Conservation (phyloP, 1,139 yeast genomes). For the Sugiyamaella paludigena region DNA sequence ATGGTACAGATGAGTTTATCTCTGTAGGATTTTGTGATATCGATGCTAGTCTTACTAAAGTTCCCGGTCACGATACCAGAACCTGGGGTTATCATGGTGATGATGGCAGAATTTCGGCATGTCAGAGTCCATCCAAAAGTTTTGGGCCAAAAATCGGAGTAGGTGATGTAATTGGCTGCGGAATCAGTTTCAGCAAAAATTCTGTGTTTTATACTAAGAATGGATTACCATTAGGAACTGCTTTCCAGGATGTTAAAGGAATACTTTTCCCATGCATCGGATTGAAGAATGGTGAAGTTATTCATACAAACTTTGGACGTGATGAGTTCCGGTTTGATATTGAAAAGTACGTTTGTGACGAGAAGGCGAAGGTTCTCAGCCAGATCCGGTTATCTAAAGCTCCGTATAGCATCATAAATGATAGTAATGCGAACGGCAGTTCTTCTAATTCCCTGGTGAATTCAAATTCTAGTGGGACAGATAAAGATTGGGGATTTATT, state of each 20-base stretch:
- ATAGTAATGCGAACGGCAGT: background rate
- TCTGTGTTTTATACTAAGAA: slow-evolving; percentile 77
- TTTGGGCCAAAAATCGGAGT: slow-evolving; percentile 50
- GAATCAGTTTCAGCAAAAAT: slow-evolving; percentile 65
- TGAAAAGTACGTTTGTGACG: slow-evolving; percentile 55
- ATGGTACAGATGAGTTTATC: slow-evolving; percentile 26
- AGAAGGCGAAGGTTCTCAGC: slow-evolving; percentile 36
- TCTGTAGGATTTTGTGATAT: slow-evolving; percentile 38
- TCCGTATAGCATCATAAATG: background rate
- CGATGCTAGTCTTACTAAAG: slow-evolving; percentile 33
- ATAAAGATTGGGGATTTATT: slow-evolving; percentile 38
- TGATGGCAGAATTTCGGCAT: slow-evolving; percentile 51
- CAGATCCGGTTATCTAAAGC: slow-evolving; percentile 22
- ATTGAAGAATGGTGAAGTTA: slow-evolving; percentile 43
- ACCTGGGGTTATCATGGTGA: slow-evolving; percentile 60
- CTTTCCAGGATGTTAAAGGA: slow-evolving; percentile 46
- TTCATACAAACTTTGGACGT: slow-evolving; percentile 70
- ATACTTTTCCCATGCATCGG: slow-evolving; percentile 52
- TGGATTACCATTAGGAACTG: slow-evolving; percentile 61
- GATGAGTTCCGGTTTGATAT: slow-evolving; percentile 70
- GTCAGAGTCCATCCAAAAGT: slow-evolving; percentile 42
- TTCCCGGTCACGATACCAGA: slow-evolving; percentile 49
- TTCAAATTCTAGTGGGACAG: slow-evolving; percentile 23
- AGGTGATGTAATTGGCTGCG: slow-evolving; percentile 78
- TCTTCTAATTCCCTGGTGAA: background rate